phyloP scores from a whole-genome alignment of 352 stramenopile species.

The Paralagenidium karlingii region DNA sequence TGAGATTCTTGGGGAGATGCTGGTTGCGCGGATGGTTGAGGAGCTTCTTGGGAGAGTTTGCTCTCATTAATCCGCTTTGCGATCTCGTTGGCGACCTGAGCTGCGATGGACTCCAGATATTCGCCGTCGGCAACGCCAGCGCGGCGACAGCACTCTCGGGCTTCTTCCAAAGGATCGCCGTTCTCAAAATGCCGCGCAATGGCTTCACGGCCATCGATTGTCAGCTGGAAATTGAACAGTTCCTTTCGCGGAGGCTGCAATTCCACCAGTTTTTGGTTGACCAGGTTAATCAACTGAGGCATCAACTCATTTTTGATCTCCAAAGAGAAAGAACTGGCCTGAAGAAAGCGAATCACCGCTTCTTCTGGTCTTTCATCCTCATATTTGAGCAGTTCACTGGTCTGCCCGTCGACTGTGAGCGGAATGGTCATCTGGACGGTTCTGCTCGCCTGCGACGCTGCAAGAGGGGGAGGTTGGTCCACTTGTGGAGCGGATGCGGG shows the following conservation, averaged over 20 bases:
- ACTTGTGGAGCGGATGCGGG: not conserved
- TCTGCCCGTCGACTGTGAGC: slow-evolving; percentile 34
- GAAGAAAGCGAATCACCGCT: slow-evolving; percentile 56
- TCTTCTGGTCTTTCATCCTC: slow-evolving; percentile 38
- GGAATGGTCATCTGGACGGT: slow-evolving; percentile 48
- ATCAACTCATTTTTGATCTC: slow-evolving; percentile 52
- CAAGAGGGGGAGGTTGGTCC: slow-evolving; percentile 2
- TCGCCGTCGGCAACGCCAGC: slow-evolving; percentile 30
- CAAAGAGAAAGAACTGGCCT: slow-evolving; percentile 33
- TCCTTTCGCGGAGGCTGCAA: slow-evolving; percentile 37
- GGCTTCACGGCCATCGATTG: slow-evolving; percentile 30
- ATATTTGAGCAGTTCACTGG: slow-evolving; percentile 39
- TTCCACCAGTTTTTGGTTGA: slow-evolving; percentile 44
- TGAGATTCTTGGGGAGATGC: not conserved
- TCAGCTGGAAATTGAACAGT: slow-evolving; percentile 41
- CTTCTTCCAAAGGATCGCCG: slow-evolving; percentile 40
- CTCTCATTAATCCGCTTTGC: slow-evolving; percentile 19
- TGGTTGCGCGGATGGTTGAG: not conserved
- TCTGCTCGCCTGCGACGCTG: not conserved
- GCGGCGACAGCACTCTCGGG: slow-evolving; percentile 24
- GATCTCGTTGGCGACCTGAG: slow-evolving; percentile 54
- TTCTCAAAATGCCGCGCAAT: slow-evolving; percentile 55
- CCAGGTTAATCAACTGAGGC: slow-evolving; percentile 36
- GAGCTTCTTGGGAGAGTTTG: not conserved
- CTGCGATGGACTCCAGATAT: slow-evolving; percentile 32